Evolutionary conservation across 345 rosid genomes (phyloP), one percentile per base, ranked within the genome.

Genomic region (Eutrema japonicum): DNA sequence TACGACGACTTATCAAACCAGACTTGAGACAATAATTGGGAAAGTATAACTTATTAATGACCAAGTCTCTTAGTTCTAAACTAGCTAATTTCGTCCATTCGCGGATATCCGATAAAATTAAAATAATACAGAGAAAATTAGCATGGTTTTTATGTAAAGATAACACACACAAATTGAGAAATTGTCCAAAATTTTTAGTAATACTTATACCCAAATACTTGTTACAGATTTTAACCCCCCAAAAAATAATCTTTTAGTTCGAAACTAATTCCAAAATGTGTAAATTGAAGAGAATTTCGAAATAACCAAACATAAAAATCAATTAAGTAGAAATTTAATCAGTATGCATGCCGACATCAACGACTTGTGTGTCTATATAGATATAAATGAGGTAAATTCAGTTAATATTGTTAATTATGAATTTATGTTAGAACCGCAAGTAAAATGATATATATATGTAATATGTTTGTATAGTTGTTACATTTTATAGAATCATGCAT

Each of bases 21-120:
- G 50, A 68, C 58, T 61, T 43, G 48, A 43, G 36, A 75, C 63
- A 61, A 43, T 61, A 30, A 36, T 51, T 51, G 51, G 14, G 63
- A 7, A 68, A 40, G 61, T 29, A 67, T 54, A 66, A 30, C 37
- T 67, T 50, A 10, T 22, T 32, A 60, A 68, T 43, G 62, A 60
- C 41, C 41, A 50, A 33, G 33, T 68, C 29, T 54, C 52, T 64
- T 64, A 36, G 6, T 30, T 12, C 22, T 1, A 66, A 57, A 74
- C 40, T 14, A 18, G 26, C 2, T 22, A 22, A 22, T 22, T 22
- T 2, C 26, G 2, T 22, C 26, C 26, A 1, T 22, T 22, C 26
- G 26, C 2, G 2, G 2, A 22, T 2, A 22, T 22, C 26, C 26
- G 2, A 22, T 22, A 1, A 22, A 22, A 1, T 22, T 2, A 2